Evolutionary conservation across 345 rosid genomes (phyloP).

Genomic region (Eucalyptus sideroxylon): DNA sequence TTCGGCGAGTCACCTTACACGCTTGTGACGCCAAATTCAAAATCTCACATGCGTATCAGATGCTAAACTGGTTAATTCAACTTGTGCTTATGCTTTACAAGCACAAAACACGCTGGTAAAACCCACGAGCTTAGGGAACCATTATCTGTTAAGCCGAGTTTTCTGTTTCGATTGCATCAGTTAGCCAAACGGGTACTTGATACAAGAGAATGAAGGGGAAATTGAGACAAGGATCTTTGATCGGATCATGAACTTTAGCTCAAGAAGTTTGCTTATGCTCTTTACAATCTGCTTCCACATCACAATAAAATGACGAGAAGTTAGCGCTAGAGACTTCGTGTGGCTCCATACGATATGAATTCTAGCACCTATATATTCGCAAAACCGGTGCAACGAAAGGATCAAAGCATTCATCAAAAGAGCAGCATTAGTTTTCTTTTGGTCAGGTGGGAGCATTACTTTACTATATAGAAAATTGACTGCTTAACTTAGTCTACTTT

Average conservation of each 20-base stretch:
- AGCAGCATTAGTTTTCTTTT: neutral
- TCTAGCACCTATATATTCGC: neutral
- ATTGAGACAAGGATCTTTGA: neutral
- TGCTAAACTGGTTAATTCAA: neutral
- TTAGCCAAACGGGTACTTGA: neutral
- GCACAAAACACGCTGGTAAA: neutral
- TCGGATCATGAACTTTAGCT: neutral
- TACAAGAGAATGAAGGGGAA: neutral
- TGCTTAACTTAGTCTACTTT: neutral
- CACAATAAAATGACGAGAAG: neutral
- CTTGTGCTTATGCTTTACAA: neutral
- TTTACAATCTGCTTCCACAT: neutral
- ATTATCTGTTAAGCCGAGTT: neutral
- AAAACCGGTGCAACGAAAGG: neutral
- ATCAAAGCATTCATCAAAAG: neutral
- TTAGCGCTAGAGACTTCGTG: neutral
- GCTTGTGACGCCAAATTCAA: neutral
- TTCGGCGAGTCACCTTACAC: neutral
- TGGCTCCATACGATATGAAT: neutral
- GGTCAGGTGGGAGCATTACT: neutral
- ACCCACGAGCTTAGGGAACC: neutral
- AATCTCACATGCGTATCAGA: neutral
- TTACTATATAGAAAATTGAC: neutral
- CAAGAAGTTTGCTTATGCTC: neutral
- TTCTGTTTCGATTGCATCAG: neutral